Base-by-base conservation (phyloP, 192 early-diverging fungal species). In the Backusella parvicylindrica region DNA sequence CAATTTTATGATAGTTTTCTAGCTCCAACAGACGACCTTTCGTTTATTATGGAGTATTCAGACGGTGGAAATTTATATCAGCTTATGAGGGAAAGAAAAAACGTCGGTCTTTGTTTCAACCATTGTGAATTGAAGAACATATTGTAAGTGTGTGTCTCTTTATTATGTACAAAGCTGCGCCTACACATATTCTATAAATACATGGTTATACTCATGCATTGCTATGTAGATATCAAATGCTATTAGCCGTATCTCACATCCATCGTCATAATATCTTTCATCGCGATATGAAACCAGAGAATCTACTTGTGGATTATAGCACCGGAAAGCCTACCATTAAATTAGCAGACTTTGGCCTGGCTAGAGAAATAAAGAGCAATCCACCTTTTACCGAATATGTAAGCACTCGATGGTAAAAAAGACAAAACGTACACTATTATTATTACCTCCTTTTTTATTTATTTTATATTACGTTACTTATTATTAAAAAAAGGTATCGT, bases 321-420 rank as follows among this genome's bases (percentile, higher is more conserved):
- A 88, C 81, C 4, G 87, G 89, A 41, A 81, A 26, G 15, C 67
- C 66, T 76, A 82, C 18, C 78, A 86, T 92, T 28, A 89, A 89
- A 75, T 79, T 92, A 71, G 89, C 87, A 0, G 90, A 91, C 73
- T 92, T 93, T 86, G 92, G 89, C 35, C 82, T 99, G 23, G 95
- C 96, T 26, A 83, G 94, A 53, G 95, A 98, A 75, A 89, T 93
- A 72, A 89, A 95, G 49, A 93, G 89, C 77, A 84, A 89, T 40
- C 94, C 95, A 3, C 97, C 97, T 37, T 95, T 96, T 75, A 98
- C 97, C 26, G 95, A 95, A 75, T 99, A 99, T 82, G 95, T 99
- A 73, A 95, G 93, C 86, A 99, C 97, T 9, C 87, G 97, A 80
- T 99, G 97, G 97, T 77, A 72, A 71, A 36, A 64, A 28, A 36